phyloP scores from a whole-genome alignment of 1,284 basidiomycete genomes.

The Fistulinella staudtii region DNA sequence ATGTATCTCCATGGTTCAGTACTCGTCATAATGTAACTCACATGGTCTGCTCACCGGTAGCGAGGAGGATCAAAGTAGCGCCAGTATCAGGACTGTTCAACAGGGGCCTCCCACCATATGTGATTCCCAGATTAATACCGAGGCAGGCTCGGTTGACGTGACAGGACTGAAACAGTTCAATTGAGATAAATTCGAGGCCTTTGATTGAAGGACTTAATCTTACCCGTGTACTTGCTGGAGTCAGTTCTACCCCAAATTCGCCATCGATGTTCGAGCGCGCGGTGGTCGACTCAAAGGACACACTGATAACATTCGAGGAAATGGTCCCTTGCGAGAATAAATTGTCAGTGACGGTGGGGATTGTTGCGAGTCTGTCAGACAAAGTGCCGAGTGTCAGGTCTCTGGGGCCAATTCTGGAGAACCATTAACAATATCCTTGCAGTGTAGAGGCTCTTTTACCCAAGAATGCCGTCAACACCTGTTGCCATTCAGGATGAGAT shows the following conservation, averaged over 20 bases:
- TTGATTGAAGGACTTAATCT: constrained; percentile 41
- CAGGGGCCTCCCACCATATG: constrained; percentile 42
- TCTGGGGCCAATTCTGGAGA: constrained; percentile 41
- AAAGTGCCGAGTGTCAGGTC: constrained; percentile 44
- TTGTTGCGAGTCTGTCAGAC: constrained; percentile 9
- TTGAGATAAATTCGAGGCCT: too few relatives aligned
- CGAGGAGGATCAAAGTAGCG: constrained; percentile 44
- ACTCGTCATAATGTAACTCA: not conserved
- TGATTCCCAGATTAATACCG: constrained; percentile 50
- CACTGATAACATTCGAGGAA: constrained; percentile 40
- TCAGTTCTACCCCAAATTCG: constrained; percentile 49
- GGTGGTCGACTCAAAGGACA: constrained; percentile 47
- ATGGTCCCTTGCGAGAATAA: constrained; percentile 43
- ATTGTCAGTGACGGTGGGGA: constrained; percentile 45
- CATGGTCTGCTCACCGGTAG: constrained; percentile 29
- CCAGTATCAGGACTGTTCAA: constrained; percentile 36
- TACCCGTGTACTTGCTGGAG: constrained; percentile 25
- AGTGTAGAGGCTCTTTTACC: constrained; percentile 14
- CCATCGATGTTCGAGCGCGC: constrained; percentile 34
- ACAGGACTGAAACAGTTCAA: constrained; percentile 16
- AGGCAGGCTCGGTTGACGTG: constrained; percentile 47
- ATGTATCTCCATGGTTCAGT: constrained; percentile 42
- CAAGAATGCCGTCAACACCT: constrained; percentile 52
- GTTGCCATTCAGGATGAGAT: constrained; percentile 38
- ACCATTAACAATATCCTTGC: not conserved